phyloP scores from a whole-genome alignment of 1,284 basidiomycete species.

The Cutaneotrichosporon mucoides region DNA sequence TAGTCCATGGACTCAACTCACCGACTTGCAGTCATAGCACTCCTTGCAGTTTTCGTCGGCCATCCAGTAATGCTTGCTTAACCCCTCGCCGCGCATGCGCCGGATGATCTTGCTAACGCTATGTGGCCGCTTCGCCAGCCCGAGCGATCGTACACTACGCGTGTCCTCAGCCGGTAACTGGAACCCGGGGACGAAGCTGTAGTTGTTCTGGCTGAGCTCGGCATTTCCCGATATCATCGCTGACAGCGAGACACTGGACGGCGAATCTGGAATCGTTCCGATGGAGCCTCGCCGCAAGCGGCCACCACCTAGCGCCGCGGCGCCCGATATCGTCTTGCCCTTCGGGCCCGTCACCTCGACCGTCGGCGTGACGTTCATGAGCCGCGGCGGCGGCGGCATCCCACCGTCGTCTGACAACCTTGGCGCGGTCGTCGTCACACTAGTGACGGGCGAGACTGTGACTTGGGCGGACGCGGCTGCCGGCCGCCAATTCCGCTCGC shows the following conservation, averaged over 20 bases:
- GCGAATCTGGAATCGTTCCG: conserved; percentile 45
- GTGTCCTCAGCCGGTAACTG: conserved; percentile 45
- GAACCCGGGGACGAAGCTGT: conserved; percentile 45
- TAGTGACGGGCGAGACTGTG: conserved; percentile 42
- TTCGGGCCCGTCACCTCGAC: conserved; percentile 12
- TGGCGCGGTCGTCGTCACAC: conserved; percentile 38
- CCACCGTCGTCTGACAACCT: not conserved
- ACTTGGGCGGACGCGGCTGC: conserved; percentile 41
- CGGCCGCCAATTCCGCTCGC: conserved; percentile 40
- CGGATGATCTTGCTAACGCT: conserved; percentile 86
- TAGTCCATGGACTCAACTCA: conserved; percentile 23
- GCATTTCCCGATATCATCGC: conserved; percentile 41
- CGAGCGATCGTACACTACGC: conserved; percentile 41
- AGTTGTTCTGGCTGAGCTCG: conserved; percentile 39
- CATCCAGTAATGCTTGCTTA: conserved; percentile 82
- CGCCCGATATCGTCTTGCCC: conserved; percentile 4
- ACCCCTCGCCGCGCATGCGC: conserved; percentile 71
- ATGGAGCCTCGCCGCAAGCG: conserved; percentile 38
- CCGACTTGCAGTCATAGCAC: conserved; percentile 77
- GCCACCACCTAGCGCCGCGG: conserved; percentile 6
- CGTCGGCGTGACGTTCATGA: conserved; percentile 3
- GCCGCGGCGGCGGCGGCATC: conserved; percentile 7
- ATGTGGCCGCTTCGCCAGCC: conserved; percentile 60
- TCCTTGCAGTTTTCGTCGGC: conserved; percentile 94
- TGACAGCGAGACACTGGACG: conserved; percentile 40